Percentiles rank a stretch among this genome's conserved stretches.
These are phyloP conservation scores for Trichoderma brevicompactum DNA, from an alignment of 2,329 filamentous ascomycete species.

Conservation along the genomic window DNA sequence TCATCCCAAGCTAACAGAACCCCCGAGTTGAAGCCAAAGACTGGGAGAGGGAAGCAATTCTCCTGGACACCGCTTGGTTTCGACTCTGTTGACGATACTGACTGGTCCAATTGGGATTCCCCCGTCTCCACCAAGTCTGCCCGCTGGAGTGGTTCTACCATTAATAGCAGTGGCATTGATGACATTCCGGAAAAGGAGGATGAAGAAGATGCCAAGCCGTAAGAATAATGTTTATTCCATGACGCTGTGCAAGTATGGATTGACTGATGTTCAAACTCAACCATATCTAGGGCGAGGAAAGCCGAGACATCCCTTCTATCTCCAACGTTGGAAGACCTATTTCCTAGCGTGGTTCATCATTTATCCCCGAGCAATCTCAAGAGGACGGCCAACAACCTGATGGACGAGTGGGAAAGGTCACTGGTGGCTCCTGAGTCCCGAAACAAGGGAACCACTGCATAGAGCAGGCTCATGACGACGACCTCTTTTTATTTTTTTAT, in stretches of 20 bases:
- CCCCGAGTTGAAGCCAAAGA: slow-evolving; percentile 43
- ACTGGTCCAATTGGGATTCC: slow-evolving; percentile 69
- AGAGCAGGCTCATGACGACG: slow-evolving; percentile 27
- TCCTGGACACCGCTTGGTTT: slow-evolving; percentile 64
- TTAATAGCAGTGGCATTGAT: slow-evolving; percentile 47
- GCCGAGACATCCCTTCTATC: slow-evolving; percentile 42
- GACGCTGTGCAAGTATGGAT: slow-evolving; percentile 12
- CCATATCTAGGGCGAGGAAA: slow-evolving; percentile 24
- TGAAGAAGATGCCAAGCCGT: slow-evolving; percentile 54
- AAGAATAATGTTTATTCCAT: slow-evolving; percentile 40
- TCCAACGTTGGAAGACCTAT: slow-evolving; percentile 57
- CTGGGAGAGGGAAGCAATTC: slow-evolving; percentile 56
- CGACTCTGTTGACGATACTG: slow-evolving; percentile 62
- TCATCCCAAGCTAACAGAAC: slow-evolving; percentile 42
- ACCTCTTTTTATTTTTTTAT: neutral
- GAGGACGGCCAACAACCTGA: slow-evolving; percentile 79
- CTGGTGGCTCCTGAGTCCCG: slow-evolving; percentile 39
- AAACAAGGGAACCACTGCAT: slow-evolving; percentile 43
- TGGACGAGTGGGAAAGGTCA: slow-evolving; percentile 86
- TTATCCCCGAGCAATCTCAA: slow-evolving; percentile 77
- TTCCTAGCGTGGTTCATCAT: slow-evolving; percentile 74
- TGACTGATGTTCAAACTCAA: neutral
- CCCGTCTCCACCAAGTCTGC: slow-evolving; percentile 59
- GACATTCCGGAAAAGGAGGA: slow-evolving; percentile 56
- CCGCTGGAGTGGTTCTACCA: slow-evolving; percentile 67